Percentiles rank a stretch among this genome's conserved stretches.
Conservation (phyloP, 164 flowering plant genomes). For the Magnolia kwangsiensis region DNA sequence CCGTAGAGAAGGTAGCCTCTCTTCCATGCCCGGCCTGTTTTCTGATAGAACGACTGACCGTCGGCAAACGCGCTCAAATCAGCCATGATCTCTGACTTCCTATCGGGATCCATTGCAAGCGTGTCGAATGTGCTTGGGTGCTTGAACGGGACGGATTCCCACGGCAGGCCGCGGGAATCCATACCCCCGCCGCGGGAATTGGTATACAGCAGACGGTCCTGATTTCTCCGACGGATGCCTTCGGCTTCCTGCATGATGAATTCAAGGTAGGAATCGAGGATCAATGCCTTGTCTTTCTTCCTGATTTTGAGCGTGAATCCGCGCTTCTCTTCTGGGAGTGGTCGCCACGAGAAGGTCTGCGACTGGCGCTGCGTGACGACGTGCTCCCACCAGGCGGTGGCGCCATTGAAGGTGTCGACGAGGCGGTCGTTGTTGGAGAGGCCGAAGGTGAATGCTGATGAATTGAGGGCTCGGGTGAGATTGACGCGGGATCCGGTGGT, state of each 20-base stretch:
- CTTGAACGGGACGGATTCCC: constrained; percentile 85
- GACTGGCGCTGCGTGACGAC: constrained; percentile 57
- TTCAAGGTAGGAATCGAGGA: constrained; percentile 58
- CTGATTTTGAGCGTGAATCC: constrained; percentile 62
- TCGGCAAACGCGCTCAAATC: constrained; percentile 59
- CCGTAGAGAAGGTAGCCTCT: constrained; percentile 76
- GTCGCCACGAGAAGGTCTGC: constrained; percentile 66
- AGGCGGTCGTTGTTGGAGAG: constrained; percentile 61
- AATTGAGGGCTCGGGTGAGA: constrained; percentile 66
- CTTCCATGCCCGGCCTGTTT: constrained; percentile 79
- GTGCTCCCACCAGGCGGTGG: constrained; percentile 66
- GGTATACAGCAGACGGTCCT: constrained; percentile 67
- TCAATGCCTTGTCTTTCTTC: constrained; percentile 47
- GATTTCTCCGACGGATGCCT: constrained; percentile 56
- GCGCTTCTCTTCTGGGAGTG: constrained; percentile 72
- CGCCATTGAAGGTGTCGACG: constrained; percentile 53
- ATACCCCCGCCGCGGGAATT: constrained; percentile 67
- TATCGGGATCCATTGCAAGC: constrained; percentile 64
- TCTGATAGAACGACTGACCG: constrained; percentile 55
- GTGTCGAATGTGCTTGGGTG: constrained; percentile 85
- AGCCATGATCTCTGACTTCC: constrained; percentile 51
- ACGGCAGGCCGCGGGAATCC: constrained; percentile 69
- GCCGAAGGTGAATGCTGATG: constrained; percentile 54
- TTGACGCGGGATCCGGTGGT: constrained; percentile 41
- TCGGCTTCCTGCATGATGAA: constrained; percentile 52